Conservation (phyloP, 352 stramenopile species). For the Globisporangium nagaii region DNA sequence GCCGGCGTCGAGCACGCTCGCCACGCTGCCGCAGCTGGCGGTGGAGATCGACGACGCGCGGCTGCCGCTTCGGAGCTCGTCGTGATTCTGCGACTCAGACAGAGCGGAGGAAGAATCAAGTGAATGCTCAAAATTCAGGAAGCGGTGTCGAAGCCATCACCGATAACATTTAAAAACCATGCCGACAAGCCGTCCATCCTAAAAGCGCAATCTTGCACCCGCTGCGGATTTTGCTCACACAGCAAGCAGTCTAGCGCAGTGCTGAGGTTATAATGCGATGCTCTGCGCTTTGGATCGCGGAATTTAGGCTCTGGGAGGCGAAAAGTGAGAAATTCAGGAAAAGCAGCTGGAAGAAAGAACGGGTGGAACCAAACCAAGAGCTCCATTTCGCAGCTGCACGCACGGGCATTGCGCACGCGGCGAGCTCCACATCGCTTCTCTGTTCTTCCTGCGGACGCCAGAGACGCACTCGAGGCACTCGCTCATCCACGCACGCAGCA, state of each 20-base stretch:
- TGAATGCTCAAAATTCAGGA: not conserved
- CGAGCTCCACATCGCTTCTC: not conserved
- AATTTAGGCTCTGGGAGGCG: too few relatives aligned
- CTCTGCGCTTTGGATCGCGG: too few relatives aligned
- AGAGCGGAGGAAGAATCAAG: not conserved
- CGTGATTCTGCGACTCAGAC: not conserved
- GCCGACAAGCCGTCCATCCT: too few relatives aligned
- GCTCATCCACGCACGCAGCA: not conserved
- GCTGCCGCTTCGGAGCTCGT: slow-evolving; percentile 16
- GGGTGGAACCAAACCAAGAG: slow-evolving; percentile 10
- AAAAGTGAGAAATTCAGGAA: too few relatives aligned
- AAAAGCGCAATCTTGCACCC: too few relatives aligned
- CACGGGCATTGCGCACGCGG: not conserved
- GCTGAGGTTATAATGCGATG: not conserved
- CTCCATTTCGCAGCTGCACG: not conserved
- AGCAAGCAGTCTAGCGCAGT: not conserved
- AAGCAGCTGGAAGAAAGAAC: slow-evolving; percentile 9
- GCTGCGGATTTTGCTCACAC: not conserved
- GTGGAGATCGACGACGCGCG: slow-evolving; percentile 48
- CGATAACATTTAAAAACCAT: too few relatives aligned
- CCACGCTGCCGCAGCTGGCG: slow-evolving; percentile 38
- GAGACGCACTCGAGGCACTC: not conserved
- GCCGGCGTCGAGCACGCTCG: slow-evolving; percentile 15
- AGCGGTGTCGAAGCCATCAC: not conserved
- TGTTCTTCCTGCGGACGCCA: not conserved